These are phyloP conservation scores for Euphorbia schlechtendalii DNA, from an alignment of 441 rosid species.

Conservation along the genomic window DNA sequence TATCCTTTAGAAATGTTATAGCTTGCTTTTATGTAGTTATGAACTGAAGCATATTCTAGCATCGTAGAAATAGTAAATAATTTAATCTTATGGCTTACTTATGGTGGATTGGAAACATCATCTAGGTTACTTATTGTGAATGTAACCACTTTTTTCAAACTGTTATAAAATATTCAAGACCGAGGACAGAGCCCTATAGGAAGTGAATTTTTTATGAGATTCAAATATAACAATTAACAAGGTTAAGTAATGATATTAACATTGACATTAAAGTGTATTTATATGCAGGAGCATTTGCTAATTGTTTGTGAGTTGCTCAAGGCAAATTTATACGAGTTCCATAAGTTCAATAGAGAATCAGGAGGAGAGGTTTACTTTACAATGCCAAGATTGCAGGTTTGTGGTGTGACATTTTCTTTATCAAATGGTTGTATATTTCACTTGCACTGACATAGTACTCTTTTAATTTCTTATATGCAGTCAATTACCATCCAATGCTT, in stretches of 20 bases:
- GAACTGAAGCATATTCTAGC: background rate
- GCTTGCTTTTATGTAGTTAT: background rate
- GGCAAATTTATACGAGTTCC: slow-evolving; percentile 85
- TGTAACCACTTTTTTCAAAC: background rate
- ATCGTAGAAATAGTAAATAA: background rate
- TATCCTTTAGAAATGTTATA: background rate
- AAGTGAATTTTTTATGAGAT: background rate
- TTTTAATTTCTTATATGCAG: slow-evolving; percentile 27
- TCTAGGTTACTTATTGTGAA: background rate
- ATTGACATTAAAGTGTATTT: slow-evolving; percentile 4
- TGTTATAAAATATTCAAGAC: background rate
- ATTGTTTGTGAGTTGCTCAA: slow-evolving; percentile 90
- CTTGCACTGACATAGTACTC: background rate
- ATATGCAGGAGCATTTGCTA: slow-evolving; percentile 84
- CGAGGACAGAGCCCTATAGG: background rate
- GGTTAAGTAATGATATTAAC: background rate
- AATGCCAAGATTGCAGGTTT: slow-evolving; percentile 68
- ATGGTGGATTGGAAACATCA: background rate
- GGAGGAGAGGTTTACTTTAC: slow-evolving; percentile 78
- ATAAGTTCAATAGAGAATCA: slow-evolving; percentile 79
- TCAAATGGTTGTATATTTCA: background rate
- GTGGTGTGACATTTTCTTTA: background rate
- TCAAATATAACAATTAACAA: background rate
- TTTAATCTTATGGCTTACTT: background rate
- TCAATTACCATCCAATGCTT: slow-evolving; percentile 72